Conservation (phyloP, 352 stramenopile genomes). For the Peronospora farinosa region DNA sequence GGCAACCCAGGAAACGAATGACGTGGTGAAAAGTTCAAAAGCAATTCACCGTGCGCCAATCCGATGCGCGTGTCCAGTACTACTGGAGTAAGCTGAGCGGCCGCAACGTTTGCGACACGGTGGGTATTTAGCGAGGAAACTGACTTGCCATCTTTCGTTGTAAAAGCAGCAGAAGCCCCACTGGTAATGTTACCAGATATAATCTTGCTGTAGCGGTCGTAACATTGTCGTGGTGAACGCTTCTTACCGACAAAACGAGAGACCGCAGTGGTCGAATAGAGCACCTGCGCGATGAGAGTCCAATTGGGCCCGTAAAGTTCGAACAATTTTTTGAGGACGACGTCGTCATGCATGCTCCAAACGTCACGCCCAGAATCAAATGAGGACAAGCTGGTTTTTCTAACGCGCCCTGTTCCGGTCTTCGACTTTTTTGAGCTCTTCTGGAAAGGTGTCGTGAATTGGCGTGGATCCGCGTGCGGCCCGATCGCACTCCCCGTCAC, state of each 20-base stretch:
- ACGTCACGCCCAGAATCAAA: constrained; percentile 42
- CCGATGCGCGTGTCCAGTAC: constrained; percentile 59
- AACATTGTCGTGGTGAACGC: constrained; percentile 76
- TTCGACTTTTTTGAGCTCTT: constrained; percentile 63
- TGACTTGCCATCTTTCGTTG: constrained; percentile 41
- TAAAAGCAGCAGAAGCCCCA: constrained; percentile 1
- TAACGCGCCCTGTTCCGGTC: constrained; percentile 24
- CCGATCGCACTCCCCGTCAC: constrained; percentile 5
- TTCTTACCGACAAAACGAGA: constrained; percentile 72
- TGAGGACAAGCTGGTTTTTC: constrained; percentile 59
- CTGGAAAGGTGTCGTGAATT: constrained; percentile 15
- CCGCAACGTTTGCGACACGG: constrained; percentile 31
- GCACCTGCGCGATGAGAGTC: constrained; percentile 81
- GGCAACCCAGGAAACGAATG: constrained; percentile 59
- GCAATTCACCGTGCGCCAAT: constrained; percentile 42
- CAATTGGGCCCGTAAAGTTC: constrained; percentile 84
- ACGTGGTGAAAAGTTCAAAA: constrained; percentile 43
- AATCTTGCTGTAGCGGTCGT: constrained; percentile 80
- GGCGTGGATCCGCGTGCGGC: constrained; percentile 16
- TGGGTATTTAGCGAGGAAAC: constrained; percentile 34
- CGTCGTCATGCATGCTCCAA: constrained; percentile 72
- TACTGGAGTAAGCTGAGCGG: constrained; percentile 36
- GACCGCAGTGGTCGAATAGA: constrained; percentile 66
- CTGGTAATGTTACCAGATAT: constrained; percentile 45
- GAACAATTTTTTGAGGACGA: constrained; percentile 78